phyloP scores from a whole-genome alignment of 495 filamentous ascomycete species.

The Trichoderma gamsii region DNA sequence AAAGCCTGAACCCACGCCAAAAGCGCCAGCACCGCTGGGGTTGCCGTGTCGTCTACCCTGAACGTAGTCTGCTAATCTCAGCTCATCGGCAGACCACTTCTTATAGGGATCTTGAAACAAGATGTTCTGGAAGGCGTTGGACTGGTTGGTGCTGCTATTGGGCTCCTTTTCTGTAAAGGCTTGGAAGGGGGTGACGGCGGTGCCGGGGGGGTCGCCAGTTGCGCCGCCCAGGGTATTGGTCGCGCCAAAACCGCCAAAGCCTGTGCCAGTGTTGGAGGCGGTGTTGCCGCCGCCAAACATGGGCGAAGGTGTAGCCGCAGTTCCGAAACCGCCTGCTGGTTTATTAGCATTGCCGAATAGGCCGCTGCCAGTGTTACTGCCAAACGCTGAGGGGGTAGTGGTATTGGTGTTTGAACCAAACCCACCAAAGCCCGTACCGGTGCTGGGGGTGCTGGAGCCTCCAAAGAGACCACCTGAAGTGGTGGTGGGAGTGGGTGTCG shows the following conservation, averaged over 20 bases:
- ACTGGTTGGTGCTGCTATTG: constrained; percentile 42
- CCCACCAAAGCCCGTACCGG: constrained; percentile 39
- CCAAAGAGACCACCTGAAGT: constrained; percentile 36
- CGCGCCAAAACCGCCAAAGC: constrained; percentile 35
- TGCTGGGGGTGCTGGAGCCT: constrained; percentile 30
- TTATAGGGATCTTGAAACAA: constrained; percentile 78
- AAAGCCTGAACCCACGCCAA: constrained; percentile 63
- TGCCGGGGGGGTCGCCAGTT: constrained; percentile 56
- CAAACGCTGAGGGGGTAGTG: constrained; percentile 22
- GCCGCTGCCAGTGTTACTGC: constrained; percentile 21
- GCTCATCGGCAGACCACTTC: constrained; percentile 85
- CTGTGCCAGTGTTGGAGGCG: constrained; percentile 40
- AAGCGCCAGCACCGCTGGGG: constrained; percentile 72
- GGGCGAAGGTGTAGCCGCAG: constrained; percentile 22
- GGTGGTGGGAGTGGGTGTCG: constrained; percentile 28
- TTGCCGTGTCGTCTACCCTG: constrained; percentile 79
- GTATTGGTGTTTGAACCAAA: constrained; percentile 38
- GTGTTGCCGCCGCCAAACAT: constrained; percentile 24
- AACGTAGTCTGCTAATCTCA: constrained; percentile 82
- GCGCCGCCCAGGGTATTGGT: constrained; percentile 35
- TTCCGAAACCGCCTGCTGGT: constrained; percentile 29
- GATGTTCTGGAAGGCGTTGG: constrained; percentile 80
- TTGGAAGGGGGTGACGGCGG: constrained; percentile 66
- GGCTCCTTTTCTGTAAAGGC: constrained; percentile 77
- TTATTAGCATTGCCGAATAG: constrained; percentile 19